These are phyloP conservation scores for Aspergillus ibericus DNA, from an alignment of 2,329 filamentous ascomycete genomes.

Conservation along the genomic window DNA sequence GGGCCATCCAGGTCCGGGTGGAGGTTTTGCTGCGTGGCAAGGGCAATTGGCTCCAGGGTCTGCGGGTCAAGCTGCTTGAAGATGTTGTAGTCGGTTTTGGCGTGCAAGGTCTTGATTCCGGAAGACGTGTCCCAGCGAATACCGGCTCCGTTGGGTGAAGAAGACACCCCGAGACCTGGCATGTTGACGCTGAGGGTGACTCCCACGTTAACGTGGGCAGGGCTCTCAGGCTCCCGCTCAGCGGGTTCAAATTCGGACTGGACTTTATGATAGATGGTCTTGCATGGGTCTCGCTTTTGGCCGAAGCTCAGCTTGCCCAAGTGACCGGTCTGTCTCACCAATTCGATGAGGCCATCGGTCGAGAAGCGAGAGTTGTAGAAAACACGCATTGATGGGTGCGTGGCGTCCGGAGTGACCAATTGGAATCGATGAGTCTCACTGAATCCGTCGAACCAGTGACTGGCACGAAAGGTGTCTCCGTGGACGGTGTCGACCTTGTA, in stretches of 20 bases:
- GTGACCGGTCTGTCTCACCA: conserved; percentile 61
- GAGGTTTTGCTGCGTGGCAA: conserved; percentile 60
- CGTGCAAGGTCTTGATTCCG: conserved; percentile 55
- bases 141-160: conserved; percentile 20
- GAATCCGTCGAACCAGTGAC: conserved; percentile 82
- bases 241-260: conserved; percentile 25
- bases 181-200: conserved; percentile 67
- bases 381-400: conserved; percentile 47
- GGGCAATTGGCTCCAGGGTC: conserved; percentile 70
- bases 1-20: conserved; percentile 69
- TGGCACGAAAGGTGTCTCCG: conserved; percentile 59
- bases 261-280: conserved; percentile 70
- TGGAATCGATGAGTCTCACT: conserved; percentile 70
- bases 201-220: conserved; percentile 61
- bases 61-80: conserved; percentile 66
- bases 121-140: conserved; percentile 30
- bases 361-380: conserved; percentile 71
- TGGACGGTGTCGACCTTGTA: conserved; percentile 61
- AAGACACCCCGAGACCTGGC: conserved; percentile 51
- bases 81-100: conserved; percentile 57
- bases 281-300: conserved; percentile 71
- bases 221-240: conserved; percentile 62
- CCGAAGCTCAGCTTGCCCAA: conserved; percentile 64
- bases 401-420: conserved; percentile 51
- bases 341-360: conserved; percentile 62